Conservation (phyloP, 345 rosid species). For the Lumnitzera littorea region DNA sequence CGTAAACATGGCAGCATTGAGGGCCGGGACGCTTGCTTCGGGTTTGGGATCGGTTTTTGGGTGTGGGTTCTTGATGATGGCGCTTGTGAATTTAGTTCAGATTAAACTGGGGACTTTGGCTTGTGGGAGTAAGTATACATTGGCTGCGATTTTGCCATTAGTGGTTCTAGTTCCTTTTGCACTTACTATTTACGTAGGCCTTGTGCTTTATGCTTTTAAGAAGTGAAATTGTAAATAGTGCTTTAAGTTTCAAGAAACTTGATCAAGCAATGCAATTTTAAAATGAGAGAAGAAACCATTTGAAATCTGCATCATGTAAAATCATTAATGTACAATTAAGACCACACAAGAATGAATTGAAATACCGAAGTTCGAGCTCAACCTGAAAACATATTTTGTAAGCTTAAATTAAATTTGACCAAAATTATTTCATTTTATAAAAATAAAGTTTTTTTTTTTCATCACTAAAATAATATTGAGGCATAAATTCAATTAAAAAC, state of each 20-base stretch:
- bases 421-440: no score
- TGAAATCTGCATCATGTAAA: no score
- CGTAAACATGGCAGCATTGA: conserved; percentile 37
- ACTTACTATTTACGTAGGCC: conserved; percentile 40
- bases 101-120: conserved; percentile 67
- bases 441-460: no score
- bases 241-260: no score
- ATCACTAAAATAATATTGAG: no score
- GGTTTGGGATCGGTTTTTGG: conserved; percentile 66
- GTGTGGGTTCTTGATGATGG: conserved; percentile 73
- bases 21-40: conserved; percentile 50
- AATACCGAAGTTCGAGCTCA: no score
- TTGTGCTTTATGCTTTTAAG: conserved; percentile 53
- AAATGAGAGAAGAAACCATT: neutral
- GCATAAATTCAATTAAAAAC: no score
- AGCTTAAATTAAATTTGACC: no score
- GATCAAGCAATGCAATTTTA: neutral
- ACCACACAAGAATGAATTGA: no score
- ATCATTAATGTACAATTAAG: no score
- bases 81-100: conserved; percentile 65
- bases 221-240: conserved; percentile 12
- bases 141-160: conserved; percentile 60
- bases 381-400: no score
- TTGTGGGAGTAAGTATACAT: conserved; percentile 41
- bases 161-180: conserved; percentile 67